Evolutionary conservation across 2,329 filamentous ascomycete genomes (phyloP), one percentile per base, ranked within the genome.

Genomic region (Fusarium stilboides): DNA sequence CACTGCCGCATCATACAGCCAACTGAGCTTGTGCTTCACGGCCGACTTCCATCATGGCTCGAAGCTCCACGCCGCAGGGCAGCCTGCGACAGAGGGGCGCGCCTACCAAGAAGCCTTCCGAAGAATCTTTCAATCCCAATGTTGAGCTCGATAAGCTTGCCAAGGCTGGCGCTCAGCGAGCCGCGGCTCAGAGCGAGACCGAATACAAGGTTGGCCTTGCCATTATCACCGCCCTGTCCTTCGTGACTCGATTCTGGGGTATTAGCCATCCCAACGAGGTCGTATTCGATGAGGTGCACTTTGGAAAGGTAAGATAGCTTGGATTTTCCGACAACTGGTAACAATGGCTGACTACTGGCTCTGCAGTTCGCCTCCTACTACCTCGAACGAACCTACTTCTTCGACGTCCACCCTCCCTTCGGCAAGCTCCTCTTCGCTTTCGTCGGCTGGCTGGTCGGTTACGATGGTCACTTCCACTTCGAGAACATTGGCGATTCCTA

Each of bases 401-500:
- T 99, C 89, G 96, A 99, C 84, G 96, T 99, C 57, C 96, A 99
- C 81, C 96, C 96, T 73, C 96, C 96, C 17, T 97, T 99, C 75
- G 96, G 93, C 81, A 99, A 99, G 86, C 94, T 99, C 64, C 90
- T 99, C 51, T 98, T 98, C 79, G 96, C 94, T 73, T 89, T 98
- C 70, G 94, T 97, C 83, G 96, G 96, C 79, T 99, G 96, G 96
- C 88, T 98, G 56, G 93, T 98, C 54, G 96, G 96, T 77, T 99
- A 97, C 80, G 93, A 98, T 83, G 96, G 96, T 73, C 91, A 94
- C 78, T 99, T 98, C 83, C 90, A 97, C 78, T 99, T 99, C 82
- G 96, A 99, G 75, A 99, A 98, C 84, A 99, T 99, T 80, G 96
- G 96, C 77, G 96, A 98, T 80, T 98, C 95, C 19, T 99, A 99